Base-by-base conservation (phyloP, 345 rosid species). In the Arabidopsis arenosa region DNA sequence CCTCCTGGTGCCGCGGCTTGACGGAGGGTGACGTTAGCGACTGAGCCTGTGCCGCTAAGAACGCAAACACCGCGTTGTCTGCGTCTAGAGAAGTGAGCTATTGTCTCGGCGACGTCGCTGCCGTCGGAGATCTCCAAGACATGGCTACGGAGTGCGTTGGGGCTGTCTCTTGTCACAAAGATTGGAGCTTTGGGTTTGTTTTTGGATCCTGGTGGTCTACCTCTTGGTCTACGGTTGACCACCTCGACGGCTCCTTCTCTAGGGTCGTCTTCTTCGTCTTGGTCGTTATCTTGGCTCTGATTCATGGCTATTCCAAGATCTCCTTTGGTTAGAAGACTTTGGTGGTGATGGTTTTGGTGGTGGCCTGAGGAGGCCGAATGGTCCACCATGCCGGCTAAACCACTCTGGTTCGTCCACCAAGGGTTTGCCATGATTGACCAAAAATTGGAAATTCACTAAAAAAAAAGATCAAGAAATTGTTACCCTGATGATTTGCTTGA, bases 1-100 rank as follows among this genome's bases (percentile, higher is more conserved):
- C 94, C 87, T 7, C 90, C 90, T 0, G 97, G 89, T 2, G 97
- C 88, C 37, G 92, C 84, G 0, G 94, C 90, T 62, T 91, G 97
- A 15, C 97, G 86, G 52, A 91, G 85, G 26, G 94, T 87, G 55
- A 91, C 94, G 86, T 91, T 91, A 10, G 93, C 92, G 0, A 89
- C 97, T 1, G 89, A 84, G 9, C 97, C 97, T 18, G 87, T 91
- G 4, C 94, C 94, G 33, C 92, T 89, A 0, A 91, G 84, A 12
- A 91, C 97, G 52, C 97, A 91, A 45, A 91, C 97, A 0, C 97
- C 97, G 2, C 94, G 88, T 74, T 89, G 94, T 12, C 92, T 86
- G 39, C 84, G 72, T 63, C 97, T 76, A 0, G 97, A 85, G 72
- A 91, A 91, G 52, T 83, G 85, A 10, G 97, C 97, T 39, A 91